Conservation (phyloP, 2,329 filamentous ascomycete species). For the Aschersonia sp. region DNA sequence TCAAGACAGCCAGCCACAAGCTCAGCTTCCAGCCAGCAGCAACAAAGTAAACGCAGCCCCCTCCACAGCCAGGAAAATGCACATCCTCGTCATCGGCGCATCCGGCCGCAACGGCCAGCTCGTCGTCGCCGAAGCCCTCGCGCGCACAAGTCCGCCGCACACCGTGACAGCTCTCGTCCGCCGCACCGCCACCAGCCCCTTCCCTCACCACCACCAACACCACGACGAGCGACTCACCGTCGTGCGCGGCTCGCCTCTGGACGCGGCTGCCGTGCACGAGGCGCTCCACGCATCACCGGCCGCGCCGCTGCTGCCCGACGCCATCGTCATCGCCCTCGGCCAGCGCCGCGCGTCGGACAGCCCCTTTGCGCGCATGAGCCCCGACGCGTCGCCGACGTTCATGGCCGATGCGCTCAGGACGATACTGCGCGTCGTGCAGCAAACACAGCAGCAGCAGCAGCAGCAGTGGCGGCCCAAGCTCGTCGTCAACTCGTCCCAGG, state of each 20-base stretch:
- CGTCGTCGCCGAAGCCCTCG: conserved; percentile 23
- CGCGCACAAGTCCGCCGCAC: conserved; percentile 13
- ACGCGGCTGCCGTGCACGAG: conserved; percentile 16
- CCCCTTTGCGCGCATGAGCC: conserved; percentile 26
- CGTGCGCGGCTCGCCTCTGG: conserved; percentile 5
- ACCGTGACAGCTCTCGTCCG: conserved; percentile 31
- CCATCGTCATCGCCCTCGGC: conserved; percentile 33
- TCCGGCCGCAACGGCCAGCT: conserved; percentile 31
- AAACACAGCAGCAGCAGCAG: background rate
- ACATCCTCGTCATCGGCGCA: conserved; percentile 31
- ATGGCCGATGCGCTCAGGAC: background rate
- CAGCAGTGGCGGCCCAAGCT: conserved; percentile 18
- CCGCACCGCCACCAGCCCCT: conserved; percentile 15
- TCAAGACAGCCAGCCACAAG: too few species aligned
- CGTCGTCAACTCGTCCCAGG: conserved; percentile 35
- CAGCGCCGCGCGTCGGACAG: conserved; percentile 28
- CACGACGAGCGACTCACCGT: conserved; percentile 18
- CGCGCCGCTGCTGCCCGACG: conserved; percentile 10
- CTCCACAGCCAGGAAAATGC: conserved; percentile 16
- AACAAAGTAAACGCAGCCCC: too few species aligned
- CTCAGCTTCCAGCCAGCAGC: too few species aligned
- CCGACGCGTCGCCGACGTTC: conserved; percentile 18
- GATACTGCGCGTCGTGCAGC: background rate
- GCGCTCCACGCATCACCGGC: conserved; percentile 14
- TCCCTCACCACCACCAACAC: background rate